Evolutionary conservation across 2,329 filamentous ascomycete genomes (phyloP).

Genomic region (Hypoxylon sp.): DNA sequence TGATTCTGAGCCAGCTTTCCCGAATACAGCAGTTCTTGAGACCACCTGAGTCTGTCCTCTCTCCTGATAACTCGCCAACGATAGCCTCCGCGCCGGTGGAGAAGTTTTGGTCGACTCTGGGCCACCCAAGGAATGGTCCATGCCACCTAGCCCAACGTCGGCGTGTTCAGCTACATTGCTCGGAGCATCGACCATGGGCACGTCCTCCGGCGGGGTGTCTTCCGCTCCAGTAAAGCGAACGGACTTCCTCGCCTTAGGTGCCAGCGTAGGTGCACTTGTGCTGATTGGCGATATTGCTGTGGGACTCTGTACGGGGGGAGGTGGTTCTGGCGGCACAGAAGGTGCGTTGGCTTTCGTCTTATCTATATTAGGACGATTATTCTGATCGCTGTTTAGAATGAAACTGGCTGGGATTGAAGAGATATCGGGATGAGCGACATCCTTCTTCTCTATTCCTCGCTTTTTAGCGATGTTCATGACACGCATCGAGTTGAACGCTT

Average conservation of each 20-base stretch:
- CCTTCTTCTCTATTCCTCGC: constrained; percentile 61
- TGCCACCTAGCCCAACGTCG: constrained; percentile 42
- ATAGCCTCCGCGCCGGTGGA: constrained; percentile 40
- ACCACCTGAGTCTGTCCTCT: constrained; percentile 47
- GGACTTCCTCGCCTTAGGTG: constrained; percentile 56
- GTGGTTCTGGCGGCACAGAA: constrained; percentile 3
- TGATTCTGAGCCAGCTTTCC: constrained; percentile 42
- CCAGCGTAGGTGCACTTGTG: not conserved
- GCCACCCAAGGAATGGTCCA: constrained; percentile 29
- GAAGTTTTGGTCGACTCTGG: constrained; percentile 13
- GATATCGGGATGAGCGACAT: constrained; percentile 58
- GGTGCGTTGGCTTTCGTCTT: constrained; percentile 20
- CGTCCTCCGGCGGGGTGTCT: constrained; percentile 24
- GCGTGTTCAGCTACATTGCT: constrained; percentile 20
- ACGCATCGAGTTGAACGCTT: constrained; percentile 58
- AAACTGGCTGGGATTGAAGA: constrained; percentile 54
- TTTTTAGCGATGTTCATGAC: constrained; percentile 60
- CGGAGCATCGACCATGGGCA: constrained; percentile 27
- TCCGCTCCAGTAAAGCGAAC: constrained; percentile 56
- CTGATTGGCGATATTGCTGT: constrained; percentile 28
- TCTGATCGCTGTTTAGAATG: constrained; percentile 47
- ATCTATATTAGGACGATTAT: constrained; percentile 17
- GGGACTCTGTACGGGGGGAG: constrained; percentile 33
- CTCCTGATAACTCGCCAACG: constrained; percentile 49
- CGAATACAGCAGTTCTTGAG: constrained; percentile 48